Evolutionary conservation across 208 protist genomes (phyloP).

Genomic region (Endotrypanum monterogeii): DNA sequence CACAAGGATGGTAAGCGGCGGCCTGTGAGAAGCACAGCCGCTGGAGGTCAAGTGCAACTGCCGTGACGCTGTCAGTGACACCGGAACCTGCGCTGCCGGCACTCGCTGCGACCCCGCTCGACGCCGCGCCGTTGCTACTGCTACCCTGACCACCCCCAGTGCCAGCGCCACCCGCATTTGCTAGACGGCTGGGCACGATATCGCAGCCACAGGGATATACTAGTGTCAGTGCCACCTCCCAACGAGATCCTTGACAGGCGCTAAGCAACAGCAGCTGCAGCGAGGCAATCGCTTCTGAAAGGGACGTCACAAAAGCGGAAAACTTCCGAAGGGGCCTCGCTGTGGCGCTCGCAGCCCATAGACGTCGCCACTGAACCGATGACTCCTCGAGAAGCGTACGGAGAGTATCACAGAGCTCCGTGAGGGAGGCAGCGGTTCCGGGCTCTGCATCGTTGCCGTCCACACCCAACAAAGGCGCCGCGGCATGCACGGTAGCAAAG

Average conservation of each 20-base stretch:
- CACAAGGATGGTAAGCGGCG: constrained; percentile 29
- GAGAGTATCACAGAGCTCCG: constrained; percentile 41
- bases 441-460: constrained; percentile 12
- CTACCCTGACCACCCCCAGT: background rate
- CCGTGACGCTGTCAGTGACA: constrained; percentile 9
- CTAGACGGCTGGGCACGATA: background rate
- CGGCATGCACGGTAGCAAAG: constrained; percentile 37
- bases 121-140: background rate
- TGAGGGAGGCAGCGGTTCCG: constrained; percentile 21
- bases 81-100: background rate
- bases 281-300: constrained; percentile 62
- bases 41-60: constrained; percentile 22
- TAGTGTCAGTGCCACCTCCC: constrained; percentile 28
- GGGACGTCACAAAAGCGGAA: constrained; percentile 17
- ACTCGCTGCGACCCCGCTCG: background rate
- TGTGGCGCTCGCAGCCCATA: constrained; percentile 5
- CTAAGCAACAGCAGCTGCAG: constrained; percentile 78
- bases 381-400: constrained; percentile 47
- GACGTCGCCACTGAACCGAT: constrained; percentile 28
- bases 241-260: constrained; percentile 45
- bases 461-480: constrained; percentile 29
- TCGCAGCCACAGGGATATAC: constrained; percentile 14
- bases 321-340: constrained; percentile 7
- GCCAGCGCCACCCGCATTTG: background rate
- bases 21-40: constrained; percentile 40